Base-by-base conservation (phyloP, 352 stramenopile species). In the Phytopythium chamaehyphon region DNA sequence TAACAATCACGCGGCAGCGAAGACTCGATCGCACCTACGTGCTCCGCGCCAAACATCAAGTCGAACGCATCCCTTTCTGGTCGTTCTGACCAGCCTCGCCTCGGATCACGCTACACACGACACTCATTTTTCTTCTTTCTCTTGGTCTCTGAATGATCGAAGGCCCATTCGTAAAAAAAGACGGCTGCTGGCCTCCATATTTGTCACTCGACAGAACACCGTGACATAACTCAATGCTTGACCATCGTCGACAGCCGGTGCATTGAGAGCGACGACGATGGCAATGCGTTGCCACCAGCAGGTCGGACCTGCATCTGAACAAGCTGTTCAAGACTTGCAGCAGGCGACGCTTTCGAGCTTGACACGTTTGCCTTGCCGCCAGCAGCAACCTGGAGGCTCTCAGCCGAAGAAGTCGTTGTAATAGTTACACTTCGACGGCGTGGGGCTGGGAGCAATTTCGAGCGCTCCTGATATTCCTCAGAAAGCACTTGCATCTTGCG, bases 401-500 rank as follows among this genome's bases (percentile, higher is more conserved):
- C 68, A 11, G 56, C 43, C 53, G 59, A 67, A 40, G 65, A 81
- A 21, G 77, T 76, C 51, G 71, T 75, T 24, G 82, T 88, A 50
- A 93, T 90, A 10, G 81, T 92, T 49, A 90, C 79, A 35, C 77
- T 89, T 39, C 82, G 78, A n/a, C 84, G 79, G 11, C 77, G 78
- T 11, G 75, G 79, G 5, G 69, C 67, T 14, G 84, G 81, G 54
- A 90, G 53, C 6, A 90, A 47, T 62, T 94, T 94, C 36, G 83
- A 80, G 10, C 84, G 82, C 53, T 93, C 78, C 50, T 94, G 77
- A 53, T 93, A 93, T 48, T 94, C 84, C 57, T 93, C 81, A 45
- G 84, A 94, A 14, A 94, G 56, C 26, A 94, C 81, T 48, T 94
- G 82, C 77, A 94, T 91, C 58, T 94, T 93, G 40, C 82, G 82